Conservation (phyloP, 768 basidiomycete species). For the Mrakia gelida region DNA sequence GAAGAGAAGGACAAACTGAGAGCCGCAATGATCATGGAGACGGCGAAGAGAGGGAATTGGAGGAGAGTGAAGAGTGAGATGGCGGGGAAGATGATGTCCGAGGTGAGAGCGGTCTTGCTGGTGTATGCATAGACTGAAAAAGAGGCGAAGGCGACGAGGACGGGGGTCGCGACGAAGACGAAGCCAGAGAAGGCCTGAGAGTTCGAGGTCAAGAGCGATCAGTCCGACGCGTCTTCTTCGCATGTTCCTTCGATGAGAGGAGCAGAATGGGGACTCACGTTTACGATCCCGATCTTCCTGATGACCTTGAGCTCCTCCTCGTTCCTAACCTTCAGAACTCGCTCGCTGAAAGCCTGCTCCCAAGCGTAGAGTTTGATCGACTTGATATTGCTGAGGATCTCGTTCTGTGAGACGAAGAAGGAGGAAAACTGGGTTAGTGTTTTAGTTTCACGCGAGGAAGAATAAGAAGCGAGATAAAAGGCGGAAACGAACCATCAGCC, state of each 20-base stretch:
- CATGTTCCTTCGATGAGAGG: no score
- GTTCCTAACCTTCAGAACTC: constrained; percentile 61
- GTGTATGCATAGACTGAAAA: constrained; percentile 47
- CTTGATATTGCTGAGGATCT: constrained; percentile 83
- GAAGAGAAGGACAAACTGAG: no score
- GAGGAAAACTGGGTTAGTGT: not conserved
- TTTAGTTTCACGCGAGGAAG: no score
- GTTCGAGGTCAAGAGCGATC: not conserved
- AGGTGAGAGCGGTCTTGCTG: constrained; percentile 62
- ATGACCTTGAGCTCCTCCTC: constrained; percentile 76
- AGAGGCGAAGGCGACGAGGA: constrained; percentile 43
- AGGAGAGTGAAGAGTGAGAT: constrained; percentile 85
- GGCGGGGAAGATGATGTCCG: constrained; percentile 89
- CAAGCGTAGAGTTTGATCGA: constrained; percentile 68
- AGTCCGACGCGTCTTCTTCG: not conserved
- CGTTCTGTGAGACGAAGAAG: not conserved
- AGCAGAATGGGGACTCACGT: no score
- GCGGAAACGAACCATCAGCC: constrained; percentile 37
- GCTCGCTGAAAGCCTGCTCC: constrained; percentile 83
- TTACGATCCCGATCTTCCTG: constrained; percentile 70
- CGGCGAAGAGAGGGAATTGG: constrained; percentile 62
- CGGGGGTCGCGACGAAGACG: constrained; percentile 42
- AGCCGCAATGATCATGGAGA: no score
- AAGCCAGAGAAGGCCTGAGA: constrained; percentile 32
- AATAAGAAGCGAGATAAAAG: not conserved